Conservation (phyloP, 2,329 filamentous ascomycete species). For the Talaromyces piceae region DNA sequence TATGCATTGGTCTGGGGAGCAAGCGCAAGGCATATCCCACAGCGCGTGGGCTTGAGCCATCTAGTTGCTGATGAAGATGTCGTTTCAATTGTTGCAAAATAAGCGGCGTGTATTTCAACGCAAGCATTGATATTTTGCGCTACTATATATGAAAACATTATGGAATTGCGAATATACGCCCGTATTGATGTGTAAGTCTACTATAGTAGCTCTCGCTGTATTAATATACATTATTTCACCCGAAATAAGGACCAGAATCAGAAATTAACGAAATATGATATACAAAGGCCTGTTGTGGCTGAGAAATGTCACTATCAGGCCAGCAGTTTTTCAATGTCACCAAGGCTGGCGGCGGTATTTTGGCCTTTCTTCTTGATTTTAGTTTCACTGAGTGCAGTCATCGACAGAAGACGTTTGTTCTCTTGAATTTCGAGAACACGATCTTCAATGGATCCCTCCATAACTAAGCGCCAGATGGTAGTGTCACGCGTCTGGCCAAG, state of each 20-base stretch:
- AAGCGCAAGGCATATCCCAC: constrained; percentile 88
- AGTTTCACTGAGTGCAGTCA: constrained; percentile 71
- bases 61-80: constrained; percentile 64
- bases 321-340: constrained; percentile 34
- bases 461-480: constrained; percentile 72
- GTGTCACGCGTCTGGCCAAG: constrained; percentile 74
- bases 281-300: not conserved
- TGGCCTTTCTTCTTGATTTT: constrained; percentile 49
- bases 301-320: not conserved
- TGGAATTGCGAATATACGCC: too few species aligned
- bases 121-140: not conserved
- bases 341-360: constrained; percentile 48
- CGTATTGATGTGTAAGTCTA: too few species aligned
- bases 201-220: too few species aligned
- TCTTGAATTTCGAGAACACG: constrained; percentile 69
- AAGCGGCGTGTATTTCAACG: constrained; percentile 4
- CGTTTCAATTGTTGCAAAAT: constrained; percentile 55
- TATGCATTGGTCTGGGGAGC: constrained; percentile 97
- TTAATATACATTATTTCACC: not conserved
- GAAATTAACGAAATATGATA: not conserved
- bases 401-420: constrained; percentile 70
- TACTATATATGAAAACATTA: not conserved
- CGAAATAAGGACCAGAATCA: too few species aligned
- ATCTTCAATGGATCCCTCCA: constrained; percentile 76
- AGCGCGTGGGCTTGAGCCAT: constrained; percentile 82